A percentile compares a stretch with the other conserved stretches of the same genome.
Conservation (phyloP, 2,329 filamentous ascomycete species). For the Diaporthe sp. region DNA sequence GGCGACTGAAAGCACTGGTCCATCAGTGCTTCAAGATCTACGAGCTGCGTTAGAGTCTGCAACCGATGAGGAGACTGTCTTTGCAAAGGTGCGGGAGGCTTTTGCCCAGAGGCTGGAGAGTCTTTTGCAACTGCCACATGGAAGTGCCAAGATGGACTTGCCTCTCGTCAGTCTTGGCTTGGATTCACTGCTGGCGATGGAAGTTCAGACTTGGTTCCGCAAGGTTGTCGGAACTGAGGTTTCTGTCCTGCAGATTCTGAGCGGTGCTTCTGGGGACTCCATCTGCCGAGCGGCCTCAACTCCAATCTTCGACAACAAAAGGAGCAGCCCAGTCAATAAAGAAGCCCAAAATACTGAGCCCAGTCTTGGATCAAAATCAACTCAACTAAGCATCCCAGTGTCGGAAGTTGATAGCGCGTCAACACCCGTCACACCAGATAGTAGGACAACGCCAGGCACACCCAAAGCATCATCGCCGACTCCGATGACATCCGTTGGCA, state of each 20-base stretch:
- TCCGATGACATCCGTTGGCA: neutral
- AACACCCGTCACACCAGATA: neutral
- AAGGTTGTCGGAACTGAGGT: constrained; percentile 5
- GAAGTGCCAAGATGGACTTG: constrained; percentile 1
- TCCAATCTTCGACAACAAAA: neutral
- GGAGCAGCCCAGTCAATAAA: neutral
- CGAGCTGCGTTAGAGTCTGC: neutral
- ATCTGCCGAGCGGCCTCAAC: neutral
- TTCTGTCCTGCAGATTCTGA: constrained; percentile 18
- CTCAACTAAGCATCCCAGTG: neutral
- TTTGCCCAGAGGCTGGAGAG: neutral
- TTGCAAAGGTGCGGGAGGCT: neutral
- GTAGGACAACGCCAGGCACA: neutral
- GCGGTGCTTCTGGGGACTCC: neutral
- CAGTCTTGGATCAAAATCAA: neutral
- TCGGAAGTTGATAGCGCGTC: neutral
- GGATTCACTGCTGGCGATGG: neutral
- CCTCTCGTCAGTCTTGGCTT: neutral
- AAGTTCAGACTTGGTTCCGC: constrained; percentile 2
- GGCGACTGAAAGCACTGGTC: neutral
- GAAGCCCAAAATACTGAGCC: neutral
- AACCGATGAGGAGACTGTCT: neutral
- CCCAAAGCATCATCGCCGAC: neutral
- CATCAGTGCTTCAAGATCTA: neutral
- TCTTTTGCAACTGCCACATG: neutral